These are phyloP conservation scores for Leptographium lundbergii DNA, from an alignment of 2,329 filamentous ascomycete species.

Conservation along the genomic window DNA sequence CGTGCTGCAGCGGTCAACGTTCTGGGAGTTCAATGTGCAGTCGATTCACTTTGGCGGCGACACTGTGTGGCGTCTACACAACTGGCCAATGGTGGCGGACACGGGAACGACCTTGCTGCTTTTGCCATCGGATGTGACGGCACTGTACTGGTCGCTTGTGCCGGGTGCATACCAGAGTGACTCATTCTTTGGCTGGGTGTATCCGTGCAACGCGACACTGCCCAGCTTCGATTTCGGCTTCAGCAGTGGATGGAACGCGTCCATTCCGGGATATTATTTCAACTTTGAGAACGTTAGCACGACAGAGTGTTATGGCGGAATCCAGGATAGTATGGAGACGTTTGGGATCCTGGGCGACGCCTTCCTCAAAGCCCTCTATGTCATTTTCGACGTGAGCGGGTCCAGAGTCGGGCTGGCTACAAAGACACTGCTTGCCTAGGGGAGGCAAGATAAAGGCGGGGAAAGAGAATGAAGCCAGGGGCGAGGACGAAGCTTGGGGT, in stretches of 20 bases:
- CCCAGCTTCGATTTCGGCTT: slow-evolving; percentile 40
- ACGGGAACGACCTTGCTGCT: slow-evolving; percentile 58
- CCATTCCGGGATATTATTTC: slow-evolving; percentile 36
- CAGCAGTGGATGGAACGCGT: slow-evolving; percentile 29
- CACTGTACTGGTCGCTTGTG: slow-evolving; percentile 47
- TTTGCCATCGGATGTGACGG: slow-evolving; percentile 40
- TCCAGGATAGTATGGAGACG: slow-evolving; percentile 43
- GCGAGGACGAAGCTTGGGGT: too few species aligned
- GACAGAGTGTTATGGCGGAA: slow-evolving; percentile 59
- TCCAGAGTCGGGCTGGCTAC: slow-evolving; percentile 33
- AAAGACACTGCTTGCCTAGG: slow-evolving; percentile 22
- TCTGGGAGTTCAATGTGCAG: slow-evolving; percentile 26
- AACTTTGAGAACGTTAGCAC: slow-evolving; percentile 34
- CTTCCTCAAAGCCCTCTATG: slow-evolving; percentile 67
- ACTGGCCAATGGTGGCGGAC: slow-evolving; percentile 46
- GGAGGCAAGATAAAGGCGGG: background rate
- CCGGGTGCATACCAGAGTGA: slow-evolving; percentile 35
- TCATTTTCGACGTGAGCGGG: slow-evolving; percentile 50
- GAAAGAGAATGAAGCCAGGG: background rate
- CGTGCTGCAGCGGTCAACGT: slow-evolving; percentile 39
- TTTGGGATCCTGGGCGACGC: slow-evolving; percentile 65
- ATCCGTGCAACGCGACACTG: slow-evolving; percentile 35
- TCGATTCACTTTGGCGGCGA: slow-evolving; percentile 22
- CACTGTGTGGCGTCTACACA: slow-evolving; percentile 23
- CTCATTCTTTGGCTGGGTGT: slow-evolving; percentile 35